Percentiles rank a stretch among this genome's conserved stretches.
These are phyloP conservation scores for Teratosphaeria destructans DNA, from an alignment of 2,329 filamentous ascomycete genomes.

Conservation along the genomic window DNA sequence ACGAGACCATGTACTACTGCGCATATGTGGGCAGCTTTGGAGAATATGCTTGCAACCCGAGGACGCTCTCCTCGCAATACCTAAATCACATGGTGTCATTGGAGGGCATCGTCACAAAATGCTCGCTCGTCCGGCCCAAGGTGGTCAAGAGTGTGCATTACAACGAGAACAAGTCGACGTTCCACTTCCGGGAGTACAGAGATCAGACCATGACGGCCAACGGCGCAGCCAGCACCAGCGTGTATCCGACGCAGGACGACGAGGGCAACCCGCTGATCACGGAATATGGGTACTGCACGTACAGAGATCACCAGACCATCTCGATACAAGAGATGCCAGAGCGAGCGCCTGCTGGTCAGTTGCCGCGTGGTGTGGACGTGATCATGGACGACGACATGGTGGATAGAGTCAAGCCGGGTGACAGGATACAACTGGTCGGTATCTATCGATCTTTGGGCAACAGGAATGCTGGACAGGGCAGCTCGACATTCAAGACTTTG, in stretches of 20 bases:
- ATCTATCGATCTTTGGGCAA: slow-evolving; percentile 92
- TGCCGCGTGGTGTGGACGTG: slow-evolving; percentile 90
- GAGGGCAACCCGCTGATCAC: slow-evolving; percentile 87
- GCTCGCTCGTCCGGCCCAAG: slow-evolving; percentile 89
- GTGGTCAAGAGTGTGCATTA: slow-evolving; percentile 98
- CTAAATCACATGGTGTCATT: slow-evolving; percentile 96
- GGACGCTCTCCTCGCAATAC: slow-evolving; percentile 78
- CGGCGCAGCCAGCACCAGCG: slow-evolving; percentile 76
- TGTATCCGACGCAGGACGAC: slow-evolving; percentile 89
- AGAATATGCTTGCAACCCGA: slow-evolving; percentile 85
- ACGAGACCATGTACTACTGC: slow-evolving; percentile 82
- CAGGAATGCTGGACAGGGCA: slow-evolving; percentile 80
- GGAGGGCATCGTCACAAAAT: slow-evolving; percentile 94
- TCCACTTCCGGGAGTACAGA: slow-evolving; percentile 80
- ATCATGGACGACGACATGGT: slow-evolving; percentile 95
- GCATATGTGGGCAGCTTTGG: slow-evolving; percentile 96
- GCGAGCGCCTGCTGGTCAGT: slow-evolving; percentile 83
- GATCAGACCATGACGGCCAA: slow-evolving; percentile 95
- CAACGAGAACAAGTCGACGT: slow-evolving; percentile 75
- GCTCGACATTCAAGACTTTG: slow-evolving; percentile 87
- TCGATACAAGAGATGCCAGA: slow-evolving; percentile 99
- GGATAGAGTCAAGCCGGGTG: slow-evolving; percentile 87
- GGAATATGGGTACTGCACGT: slow-evolving; percentile 92
- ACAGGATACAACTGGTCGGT: slow-evolving; percentile 93
- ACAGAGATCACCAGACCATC: slow-evolving; percentile 92